phyloP scores from a whole-genome alignment of 2,329 filamentous ascomycete species.

The Aspergillus pseudonomiae region DNA sequence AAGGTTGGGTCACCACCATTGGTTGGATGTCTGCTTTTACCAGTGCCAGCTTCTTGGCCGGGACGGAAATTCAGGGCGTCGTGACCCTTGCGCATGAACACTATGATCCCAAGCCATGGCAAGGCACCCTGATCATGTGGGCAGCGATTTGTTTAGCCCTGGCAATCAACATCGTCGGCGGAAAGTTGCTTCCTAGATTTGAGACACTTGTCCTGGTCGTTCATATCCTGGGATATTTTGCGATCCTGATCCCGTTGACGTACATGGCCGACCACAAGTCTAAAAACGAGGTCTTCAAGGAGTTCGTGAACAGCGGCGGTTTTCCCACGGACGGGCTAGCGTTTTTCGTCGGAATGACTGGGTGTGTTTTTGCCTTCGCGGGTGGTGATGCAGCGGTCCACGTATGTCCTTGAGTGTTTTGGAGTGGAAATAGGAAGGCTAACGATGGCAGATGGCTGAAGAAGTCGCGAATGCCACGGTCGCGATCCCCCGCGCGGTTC shows the following conservation, averaged over 20 bases:
- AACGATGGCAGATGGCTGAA: slow-evolving; percentile 36
- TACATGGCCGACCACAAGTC: slow-evolving; percentile 46
- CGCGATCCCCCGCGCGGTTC: slow-evolving; percentile 41
- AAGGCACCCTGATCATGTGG: slow-evolving; percentile 54
- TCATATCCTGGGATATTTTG: slow-evolving; percentile 57
- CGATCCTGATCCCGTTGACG: slow-evolving; percentile 52
- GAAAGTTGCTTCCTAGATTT: slow-evolving; percentile 48
- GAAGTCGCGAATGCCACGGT: slow-evolving; percentile 43
- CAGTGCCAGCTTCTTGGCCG: slow-evolving; percentile 37
- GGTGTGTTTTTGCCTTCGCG: slow-evolving; percentile 41
- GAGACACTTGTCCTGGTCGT: slow-evolving; percentile 54
- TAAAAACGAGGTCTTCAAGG: slow-evolving; percentile 49
- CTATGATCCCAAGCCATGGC: slow-evolving; percentile 50
- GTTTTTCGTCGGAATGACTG: slow-evolving; percentile 40
- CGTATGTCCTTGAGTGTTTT: slow-evolving; percentile 27
- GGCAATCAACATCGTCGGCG: slow-evolving; percentile 49
- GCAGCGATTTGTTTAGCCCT: slow-evolving; percentile 44
- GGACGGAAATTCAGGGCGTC: slow-evolving; percentile 41
- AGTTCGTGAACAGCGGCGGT: slow-evolving; percentile 51
- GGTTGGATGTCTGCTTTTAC: slow-evolving; percentile 49
- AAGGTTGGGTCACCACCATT: slow-evolving; percentile 46
- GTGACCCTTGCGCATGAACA: slow-evolving; percentile 38
- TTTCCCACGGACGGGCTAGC: slow-evolving; percentile 50
- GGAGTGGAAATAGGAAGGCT: not conserved
- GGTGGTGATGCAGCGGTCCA: slow-evolving; percentile 43